Base-by-base conservation (phyloP, 768 basidiomycete species). In the Macrolepiota dolichaula region DNA sequence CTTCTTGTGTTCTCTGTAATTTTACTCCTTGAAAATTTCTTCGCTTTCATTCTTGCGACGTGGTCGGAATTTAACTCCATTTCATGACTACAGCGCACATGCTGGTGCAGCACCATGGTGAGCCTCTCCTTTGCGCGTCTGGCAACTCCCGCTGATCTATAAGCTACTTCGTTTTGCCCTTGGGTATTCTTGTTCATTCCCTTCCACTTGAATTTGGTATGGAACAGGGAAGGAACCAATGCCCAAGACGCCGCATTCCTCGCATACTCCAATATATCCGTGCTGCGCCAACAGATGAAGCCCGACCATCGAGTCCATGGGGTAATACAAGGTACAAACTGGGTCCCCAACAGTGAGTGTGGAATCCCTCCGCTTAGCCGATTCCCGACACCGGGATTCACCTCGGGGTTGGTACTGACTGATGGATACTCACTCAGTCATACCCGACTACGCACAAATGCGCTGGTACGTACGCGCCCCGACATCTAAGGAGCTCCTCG, bases 231-330 rank as follows among this genome's bases (percentile, higher is more conserved):
- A 72, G 93, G 89, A 24, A 82, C 81, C 44, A 95, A 95, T 68
- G 92, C 93, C 12, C 81, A 93, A 47, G 94, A 96, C 68, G 94
- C 94, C 0, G 93, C 93, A 0, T 89, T 94, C 70, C 74, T 92
- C 9, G 89, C 92, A 0, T 95, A 96, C 71, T 85, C 87, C 7
- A 80, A 83, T 51, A 80, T 96, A 44, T 88, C 92, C 2, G 85
- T 86, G 24, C 79, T 96, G 51, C 83, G 94, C 12, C 94, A 96
- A 71, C 94, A 96, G 74, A 85, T 94, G 62, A 86, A 87, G 70
- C 94, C 94, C 0, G 84, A 87, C 50, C 82, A 88, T 64, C 87
- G 94, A 24, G 78, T 94, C 6, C 89, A 94, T 67, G 92, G 94
- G 2, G 78, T 91, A 52, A 79, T 95, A 35, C 76, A 85, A 64